Conservation (phyloP, 768 basidiomycete species). For the Tylopilus rubrobrunneus region DNA sequence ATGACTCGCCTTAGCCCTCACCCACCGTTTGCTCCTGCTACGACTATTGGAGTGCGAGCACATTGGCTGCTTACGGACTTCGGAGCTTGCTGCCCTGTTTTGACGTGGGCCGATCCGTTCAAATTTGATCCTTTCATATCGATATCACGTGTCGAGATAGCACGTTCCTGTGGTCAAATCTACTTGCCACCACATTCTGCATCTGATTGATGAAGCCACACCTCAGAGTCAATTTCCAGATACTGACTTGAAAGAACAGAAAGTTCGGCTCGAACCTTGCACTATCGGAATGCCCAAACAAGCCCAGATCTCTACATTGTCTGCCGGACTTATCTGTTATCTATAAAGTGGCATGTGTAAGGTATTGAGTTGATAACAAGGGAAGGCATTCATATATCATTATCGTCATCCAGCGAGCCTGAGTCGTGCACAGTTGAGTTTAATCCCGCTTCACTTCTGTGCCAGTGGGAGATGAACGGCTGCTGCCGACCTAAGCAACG, state of each 20-base stretch:
- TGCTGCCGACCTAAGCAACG: neutral
- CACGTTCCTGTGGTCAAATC: neutral
- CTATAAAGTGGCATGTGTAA: neutral
- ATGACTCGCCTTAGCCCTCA: slow-evolving; percentile 5
- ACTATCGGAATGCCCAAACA: slow-evolving; percentile 6
- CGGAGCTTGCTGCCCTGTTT: neutral
- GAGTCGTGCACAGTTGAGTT: slow-evolving; percentile 14
- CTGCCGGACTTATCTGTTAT: neutral
- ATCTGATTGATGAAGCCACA: slow-evolving; percentile 8
- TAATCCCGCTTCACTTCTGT: neutral
- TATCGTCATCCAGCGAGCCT: neutral
- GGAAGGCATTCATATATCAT: slow-evolving; percentile 15
- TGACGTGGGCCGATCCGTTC: slow-evolving; percentile 2
- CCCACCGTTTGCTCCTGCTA: slow-evolving; percentile 2
- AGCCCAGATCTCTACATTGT: neutral
- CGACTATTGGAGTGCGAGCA: neutral
- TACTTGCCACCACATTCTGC: neutral
- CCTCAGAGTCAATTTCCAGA: slow-evolving; percentile 3
- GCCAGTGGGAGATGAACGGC: slow-evolving; percentile 9
- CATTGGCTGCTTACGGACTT: neutral
- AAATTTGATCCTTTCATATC: neutral
- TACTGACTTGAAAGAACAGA: slow-evolving; percentile 5
- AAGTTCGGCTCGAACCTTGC: neutral
- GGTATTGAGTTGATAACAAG: slow-evolving; percentile 10
- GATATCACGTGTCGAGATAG: neutral